phyloP scores from a whole-genome alignment of 257 asterid species.

The Solanum chiquidenum region DNA sequence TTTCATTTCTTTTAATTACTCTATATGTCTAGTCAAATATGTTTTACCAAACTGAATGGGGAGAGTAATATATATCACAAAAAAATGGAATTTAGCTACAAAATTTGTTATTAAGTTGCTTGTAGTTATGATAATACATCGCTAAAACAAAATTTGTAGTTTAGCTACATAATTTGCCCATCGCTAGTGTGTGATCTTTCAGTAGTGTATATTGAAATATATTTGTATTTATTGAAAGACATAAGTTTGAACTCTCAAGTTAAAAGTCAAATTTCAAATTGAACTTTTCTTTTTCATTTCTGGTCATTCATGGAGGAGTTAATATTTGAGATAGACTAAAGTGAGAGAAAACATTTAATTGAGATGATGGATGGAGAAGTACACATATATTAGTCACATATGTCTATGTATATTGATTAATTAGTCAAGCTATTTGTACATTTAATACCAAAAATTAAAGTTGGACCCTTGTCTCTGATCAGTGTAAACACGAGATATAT shows the following conservation, averaged over 20 bases:
- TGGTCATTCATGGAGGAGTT: background rate
- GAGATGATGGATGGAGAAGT: background rate
- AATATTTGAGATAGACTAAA: background rate
- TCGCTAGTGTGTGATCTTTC: background rate
- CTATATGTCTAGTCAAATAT: background rate
- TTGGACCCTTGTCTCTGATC: background rate
- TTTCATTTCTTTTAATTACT: background rate
- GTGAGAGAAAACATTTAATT: background rate
- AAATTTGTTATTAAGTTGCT: background rate
- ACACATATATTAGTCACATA: background rate
- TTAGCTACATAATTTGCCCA: background rate
- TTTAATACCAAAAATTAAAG: background rate
- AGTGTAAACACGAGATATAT: background rate
- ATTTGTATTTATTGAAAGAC: background rate
- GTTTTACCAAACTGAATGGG: background rate
- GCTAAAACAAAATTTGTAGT: background rate
- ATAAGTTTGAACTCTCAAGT: background rate
- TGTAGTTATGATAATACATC: background rate
- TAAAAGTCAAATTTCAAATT: background rate
- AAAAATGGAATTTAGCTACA: background rate
- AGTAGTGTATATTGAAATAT: background rate
- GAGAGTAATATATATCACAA: background rate
- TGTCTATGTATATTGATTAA: background rate
- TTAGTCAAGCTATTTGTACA: background rate
- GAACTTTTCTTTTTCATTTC: background rate